Evolutionary conservation across 805 yeast genomes (phyloP), one percentile per base, ranked within the genome.

Genomic region (Candida orba): DNA sequence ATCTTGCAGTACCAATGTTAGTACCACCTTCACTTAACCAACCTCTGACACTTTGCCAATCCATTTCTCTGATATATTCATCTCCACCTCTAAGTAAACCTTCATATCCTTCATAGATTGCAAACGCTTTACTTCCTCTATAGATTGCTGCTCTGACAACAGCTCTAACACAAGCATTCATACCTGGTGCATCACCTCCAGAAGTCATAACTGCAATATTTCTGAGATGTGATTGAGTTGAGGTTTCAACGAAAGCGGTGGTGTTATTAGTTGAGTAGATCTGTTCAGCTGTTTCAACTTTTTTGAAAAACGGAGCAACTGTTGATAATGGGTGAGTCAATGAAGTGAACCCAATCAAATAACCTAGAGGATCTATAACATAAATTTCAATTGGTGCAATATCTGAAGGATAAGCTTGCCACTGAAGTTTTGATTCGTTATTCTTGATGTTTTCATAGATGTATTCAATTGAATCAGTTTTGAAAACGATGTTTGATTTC

Each of bases 171-270:
- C 82, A 85, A 4, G 97, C 90, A 65, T 88, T 87, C 99, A 91
- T 93, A 56, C 99, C 99, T 24, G 95, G 98, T 43, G 98, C 86
- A 64, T 93, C 99, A 65, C 99, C 99, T 54, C 99, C 99, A 1
- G 96, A 87, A 12, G 99, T 91, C 90, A 91, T 89, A 38, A 91
- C 93, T 6, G 95, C 99, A 52, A 91, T 85, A 52, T 80, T 77
- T 38, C 54, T 48, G n/a, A 46, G 47, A 13, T 27, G 17, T 0
- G 33, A 29, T 14, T 36, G 12, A 33, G 12, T 12, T 8, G 17
- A 14, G 14, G 30, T 24, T 8, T 44, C 47, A 15, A 45, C 43
- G 7, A 44, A 41, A 13, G 52, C 36, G 6, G 53, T 42, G 8
- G 57, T 45, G 33, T 53, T 52, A 23, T 48, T 42, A 5, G 57